Percentiles rank a stretch among this genome's conserved stretches.
phyloP scores from a whole-genome alignment of 1,284 basidiomycete species.

The Ceratobasidium sp. region DNA sequence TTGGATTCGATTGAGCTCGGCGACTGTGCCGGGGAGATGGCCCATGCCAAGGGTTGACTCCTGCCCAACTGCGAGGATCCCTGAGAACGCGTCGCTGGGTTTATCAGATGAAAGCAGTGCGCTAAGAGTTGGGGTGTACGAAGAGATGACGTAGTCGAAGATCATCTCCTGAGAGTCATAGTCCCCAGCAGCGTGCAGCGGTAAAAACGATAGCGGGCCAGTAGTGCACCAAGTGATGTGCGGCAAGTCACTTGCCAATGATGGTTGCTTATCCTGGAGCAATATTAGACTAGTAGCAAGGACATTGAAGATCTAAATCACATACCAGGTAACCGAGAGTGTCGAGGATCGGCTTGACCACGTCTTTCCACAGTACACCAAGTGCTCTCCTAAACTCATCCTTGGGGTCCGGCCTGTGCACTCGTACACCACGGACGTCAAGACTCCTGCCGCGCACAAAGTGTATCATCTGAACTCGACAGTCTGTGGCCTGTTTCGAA shows the following conservation, averaged over 20 bases:
- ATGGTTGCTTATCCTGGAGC: not conserved
- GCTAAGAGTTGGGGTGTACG: not conserved
- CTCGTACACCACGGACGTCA: too few relatives aligned
- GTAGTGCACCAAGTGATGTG: conserved; percentile 1
- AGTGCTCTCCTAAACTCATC: not conserved
- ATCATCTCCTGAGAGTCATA: not conserved
- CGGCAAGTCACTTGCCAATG: not conserved
- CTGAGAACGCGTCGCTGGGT: not conserved
- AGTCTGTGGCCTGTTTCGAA: not conserved
- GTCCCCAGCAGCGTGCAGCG: not conserved
- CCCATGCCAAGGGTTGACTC: not conserved
- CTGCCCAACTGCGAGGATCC: not conserved
- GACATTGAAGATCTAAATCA: not conserved
- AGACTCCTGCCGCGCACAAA: too few relatives aligned
- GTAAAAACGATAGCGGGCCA: not conserved
- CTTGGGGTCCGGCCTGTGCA: not conserved
- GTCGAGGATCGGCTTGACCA: not conserved
- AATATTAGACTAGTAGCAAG: too few relatives aligned
- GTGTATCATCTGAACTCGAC: too few relatives aligned
- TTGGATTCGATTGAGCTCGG: not conserved
- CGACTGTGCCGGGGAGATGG: not conserved
- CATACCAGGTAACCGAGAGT: not conserved
- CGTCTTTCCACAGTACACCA: not conserved
- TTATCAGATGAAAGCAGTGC: not conserved
- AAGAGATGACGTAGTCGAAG: not conserved